Base-by-base conservation (phyloP, 768 basidiomycete species). In the Lactarius tabidus region DNA sequence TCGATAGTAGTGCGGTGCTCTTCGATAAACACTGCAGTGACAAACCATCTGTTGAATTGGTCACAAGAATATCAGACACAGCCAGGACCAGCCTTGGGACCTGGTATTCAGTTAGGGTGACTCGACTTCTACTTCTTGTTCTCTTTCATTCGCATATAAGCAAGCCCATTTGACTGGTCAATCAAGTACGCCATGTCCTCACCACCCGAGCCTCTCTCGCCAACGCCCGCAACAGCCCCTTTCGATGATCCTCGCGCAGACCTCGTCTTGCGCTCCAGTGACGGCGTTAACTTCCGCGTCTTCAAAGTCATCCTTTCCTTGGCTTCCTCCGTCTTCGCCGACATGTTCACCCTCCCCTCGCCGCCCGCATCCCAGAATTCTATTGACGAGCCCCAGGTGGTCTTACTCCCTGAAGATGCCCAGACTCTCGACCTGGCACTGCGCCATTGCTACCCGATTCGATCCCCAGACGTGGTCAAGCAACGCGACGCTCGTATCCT, bases 401-500 rank as follows among this genome's bases (percentile, higher is more conserved):
- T 67, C n/a, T 1, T 31, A 8, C 14, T 65, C 28, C 29, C 66
- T 6, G 64, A 67, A 35, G 17, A 45, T 15, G 58, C 67, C 7
- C 17, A 52, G 35, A 39, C 54, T 3, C 66, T 69, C 28, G 62
- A 69, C 20, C 1, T 57, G 10, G 26, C 39, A 17, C 57, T 69
- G 8, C 65, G 67, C 48, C 62, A 62, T n/a, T 54, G 67, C 43
- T 69, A 69, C 28, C 61, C 65, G 0, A n/a, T 67, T 6, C 39
- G 23, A 23, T 14, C 39, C 0, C 62, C 62, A 3, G 15, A 31
- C 1, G 14, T 33, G n/a, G 33, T 39, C 28, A 1, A 12, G 26
- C 54, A 67, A 23, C 17, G 20, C 18, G 59, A 29, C 12, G 63
- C 55, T 26, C 35, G 51, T 31, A 12, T 41, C 48, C 59, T 69